These are phyloP conservation scores for Xylaria sp. DNA, from an alignment of 2,329 filamentous ascomycete species.

Conservation along the genomic window DNA sequence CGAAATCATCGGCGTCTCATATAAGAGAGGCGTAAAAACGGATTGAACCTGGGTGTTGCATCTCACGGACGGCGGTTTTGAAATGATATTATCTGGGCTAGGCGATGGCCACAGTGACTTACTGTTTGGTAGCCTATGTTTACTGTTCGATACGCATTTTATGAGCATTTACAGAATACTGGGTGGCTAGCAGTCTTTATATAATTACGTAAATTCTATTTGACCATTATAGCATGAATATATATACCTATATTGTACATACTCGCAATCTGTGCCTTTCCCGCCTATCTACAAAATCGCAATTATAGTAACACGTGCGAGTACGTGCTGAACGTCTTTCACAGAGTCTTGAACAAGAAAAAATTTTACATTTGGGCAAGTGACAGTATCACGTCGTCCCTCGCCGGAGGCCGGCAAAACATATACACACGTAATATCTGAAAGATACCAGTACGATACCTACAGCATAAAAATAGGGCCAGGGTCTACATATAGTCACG, in stretches of 20 bases:
- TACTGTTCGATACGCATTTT: not conserved
- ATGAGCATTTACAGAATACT: slow-evolving; percentile 19
- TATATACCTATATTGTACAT: not conserved
- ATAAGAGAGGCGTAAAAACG: slow-evolving; percentile 15
- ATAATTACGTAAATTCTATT: slow-evolving; percentile 6
- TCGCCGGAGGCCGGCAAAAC: too few species aligned
- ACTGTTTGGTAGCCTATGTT: slow-evolving; percentile 7
- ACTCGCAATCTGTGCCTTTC: too few species aligned
- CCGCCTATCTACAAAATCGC: too few species aligned
- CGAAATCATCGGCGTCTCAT: slow-evolving; percentile 15
- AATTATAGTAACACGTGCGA: too few species aligned
- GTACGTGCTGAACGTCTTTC: too few species aligned
- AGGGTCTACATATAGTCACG: too few species aligned
- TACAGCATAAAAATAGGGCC: too few species aligned
- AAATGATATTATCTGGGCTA: slow-evolving; percentile 6
- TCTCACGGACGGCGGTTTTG: slow-evolving; percentile 9
- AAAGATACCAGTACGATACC: too few species aligned
- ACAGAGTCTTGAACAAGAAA: too few species aligned
- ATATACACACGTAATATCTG: too few species aligned
- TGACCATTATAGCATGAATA: slow-evolving; percentile 1
- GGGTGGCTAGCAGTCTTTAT: not conserved
- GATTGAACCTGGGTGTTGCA: slow-evolving; percentile 12
- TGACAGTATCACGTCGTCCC: too few species aligned
- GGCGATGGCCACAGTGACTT: not conserved
- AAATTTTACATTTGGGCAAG: too few species aligned